Evolutionary conservation across 179 eudicot genomes (phyloP).

Genomic region (Camellia oleifera): DNA sequence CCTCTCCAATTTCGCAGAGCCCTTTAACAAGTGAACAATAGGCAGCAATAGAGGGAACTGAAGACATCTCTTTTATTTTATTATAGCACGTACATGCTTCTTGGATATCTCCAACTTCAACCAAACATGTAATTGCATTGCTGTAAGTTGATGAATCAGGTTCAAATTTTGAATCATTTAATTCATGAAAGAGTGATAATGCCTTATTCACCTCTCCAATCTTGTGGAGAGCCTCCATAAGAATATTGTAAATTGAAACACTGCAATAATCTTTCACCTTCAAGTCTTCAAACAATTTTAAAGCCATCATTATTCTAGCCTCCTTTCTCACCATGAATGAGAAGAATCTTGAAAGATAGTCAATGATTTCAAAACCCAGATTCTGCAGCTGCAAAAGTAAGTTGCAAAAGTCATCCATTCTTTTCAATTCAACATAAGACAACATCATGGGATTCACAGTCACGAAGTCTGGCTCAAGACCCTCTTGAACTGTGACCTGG

Average conservation of each 20-base stretch:
- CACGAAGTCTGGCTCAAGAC: constrained; percentile 66
- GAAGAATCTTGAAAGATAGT: constrained; percentile 63
- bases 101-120: constrained; percentile 54
- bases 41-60: constrained; percentile 61
- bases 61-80: constrained; percentile 57
- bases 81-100: constrained; percentile 74
- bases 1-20: constrained; percentile 73
- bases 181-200: constrained; percentile 55
- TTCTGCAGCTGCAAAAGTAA: constrained; percentile 72
- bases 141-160: constrained; percentile 75
- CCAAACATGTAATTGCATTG: constrained; percentile 60
- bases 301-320: constrained; percentile 38
- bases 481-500: constrained; percentile 60
- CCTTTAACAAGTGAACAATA: constrained; percentile 72
- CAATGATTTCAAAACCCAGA: constrained; percentile 43
- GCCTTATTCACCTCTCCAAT: constrained; percentile 58
- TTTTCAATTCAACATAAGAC: constrained; percentile 52
- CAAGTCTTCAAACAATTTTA: constrained; percentile 53
- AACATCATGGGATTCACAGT: constrained; percentile 70
- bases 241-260: constrained; percentile 61
- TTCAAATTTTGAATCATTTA: constrained; percentile 40
- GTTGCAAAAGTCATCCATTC: constrained; percentile 58
- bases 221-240: constrained; percentile 60
- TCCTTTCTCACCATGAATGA: constrained; percentile 47
- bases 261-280: constrained; percentile 56